Evolutionary conservation across 2,329 filamentous ascomycete species (phyloP).

Genomic region (Fusarium albosuccineum): DNA sequence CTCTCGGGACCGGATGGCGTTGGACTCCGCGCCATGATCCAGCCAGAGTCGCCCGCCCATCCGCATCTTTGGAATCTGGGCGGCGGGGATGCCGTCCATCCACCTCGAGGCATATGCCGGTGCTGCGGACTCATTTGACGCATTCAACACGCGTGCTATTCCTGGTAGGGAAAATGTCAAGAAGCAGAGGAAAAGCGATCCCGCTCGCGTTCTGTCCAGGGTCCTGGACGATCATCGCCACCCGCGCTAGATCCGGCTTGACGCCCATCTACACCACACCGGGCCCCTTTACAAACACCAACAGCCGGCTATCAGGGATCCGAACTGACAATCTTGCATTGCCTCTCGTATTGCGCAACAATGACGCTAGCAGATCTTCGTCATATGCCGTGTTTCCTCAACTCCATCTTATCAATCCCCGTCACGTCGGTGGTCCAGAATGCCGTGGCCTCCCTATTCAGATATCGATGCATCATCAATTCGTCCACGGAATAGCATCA

Average conservation of each 20-base stretch:
- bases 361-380: slow-evolving; percentile 23
- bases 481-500: not conserved
- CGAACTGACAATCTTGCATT: slow-evolving; percentile 25
- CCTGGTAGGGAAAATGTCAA: slow-evolving; percentile 13
- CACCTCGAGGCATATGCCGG: slow-evolving; percentile 26
- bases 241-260: slow-evolving; percentile 23
- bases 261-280: slow-evolving; percentile 23
- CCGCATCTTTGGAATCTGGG: slow-evolving; percentile 10
- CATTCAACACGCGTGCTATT: not conserved
- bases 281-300: slow-evolving; percentile 12
- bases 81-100: slow-evolving; percentile 12
- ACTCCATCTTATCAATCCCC: slow-evolving; percentile 4
- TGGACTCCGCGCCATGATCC: slow-evolving; percentile 17
- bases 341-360: slow-evolving; percentile 24
- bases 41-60: slow-evolving; percentile 8
- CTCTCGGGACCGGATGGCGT: slow-evolving; percentile 2
- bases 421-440: not conserved
- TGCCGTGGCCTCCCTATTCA: slow-evolving; percentile 12
- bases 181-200: slow-evolving; percentile 21
- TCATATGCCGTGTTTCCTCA: slow-evolving; percentile 1
- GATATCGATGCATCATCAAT: slow-evolving; percentile 24
- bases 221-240: slow-evolving; percentile 32
- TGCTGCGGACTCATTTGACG: slow-evolving; percentile 10
- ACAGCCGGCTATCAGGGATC: slow-evolving; percentile 34
- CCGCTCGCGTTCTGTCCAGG: slow-evolving; percentile 20